Base-by-base conservation (phyloP, 2,329 filamentous ascomycete species). In the Ophiosphaerella korrae region DNA sequence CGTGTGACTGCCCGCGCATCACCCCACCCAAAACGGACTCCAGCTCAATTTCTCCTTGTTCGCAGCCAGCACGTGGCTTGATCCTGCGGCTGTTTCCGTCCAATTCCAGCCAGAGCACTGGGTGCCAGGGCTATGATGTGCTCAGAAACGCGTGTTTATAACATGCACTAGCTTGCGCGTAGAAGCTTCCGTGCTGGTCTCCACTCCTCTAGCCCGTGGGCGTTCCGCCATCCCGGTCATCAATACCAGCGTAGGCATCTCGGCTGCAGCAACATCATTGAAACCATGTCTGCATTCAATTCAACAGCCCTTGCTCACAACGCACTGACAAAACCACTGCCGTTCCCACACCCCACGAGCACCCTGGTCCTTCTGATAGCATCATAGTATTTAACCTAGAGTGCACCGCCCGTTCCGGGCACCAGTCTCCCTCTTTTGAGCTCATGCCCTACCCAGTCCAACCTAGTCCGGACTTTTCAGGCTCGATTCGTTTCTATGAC, bases 401-500 rank as follows among this genome's bases (percentile, higher is more conserved):
- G 54, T 50, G 40, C 42, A 50, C 32, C 35, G 42, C 40, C 38
- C 40, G 12, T 40, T 45, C 29, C 31, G 12, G 32, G 14, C n/a
- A 42, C 6, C n/a, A 7, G 18, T 26, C 31, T 36, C 37, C 21
- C 45, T 33, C 14, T 36, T 42, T 29, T 26, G 37, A 41, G 32
- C 16, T 35, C 32, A 16, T 9, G 26, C 31, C 38, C 14, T 21
- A 11, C 33, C 14, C 26, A 44, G 18, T 31, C 26, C 12, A 41
- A 26, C n/a, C 38, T 35, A 8, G 44, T 9, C 18, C 12, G 33
- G 26, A 7, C 39, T 18, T 45, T 24, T 42, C 14, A 21, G 16
- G 23, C 24, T 45, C 21, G 11, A 39, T 1, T 2, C 40, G 24
- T 43, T 34, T 42, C 36, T 33, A 73, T 75, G 72, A 57, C 69